A percentile compares a stretch with the other conserved stretches of the same genome.
Evolutionary conservation across 139 green algal species (phyloP).

Genomic region (Chlorella sp.): DNA sequence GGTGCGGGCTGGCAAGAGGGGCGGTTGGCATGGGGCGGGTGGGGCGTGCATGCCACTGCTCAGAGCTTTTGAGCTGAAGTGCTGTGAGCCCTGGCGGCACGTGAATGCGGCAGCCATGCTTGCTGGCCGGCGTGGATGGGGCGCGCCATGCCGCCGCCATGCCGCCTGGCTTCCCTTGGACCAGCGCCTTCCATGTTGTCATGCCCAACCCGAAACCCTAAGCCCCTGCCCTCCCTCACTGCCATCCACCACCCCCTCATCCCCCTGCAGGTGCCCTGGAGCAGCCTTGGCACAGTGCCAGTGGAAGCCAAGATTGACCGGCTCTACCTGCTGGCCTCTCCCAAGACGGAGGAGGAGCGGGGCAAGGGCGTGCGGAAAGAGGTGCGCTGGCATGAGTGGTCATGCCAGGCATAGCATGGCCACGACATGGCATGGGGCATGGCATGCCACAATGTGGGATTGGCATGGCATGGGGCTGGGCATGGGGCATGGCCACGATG

Average conservation of each 20-base stretch:
- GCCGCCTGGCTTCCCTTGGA: too few relatives aligned
- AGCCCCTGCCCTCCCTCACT: neutral
- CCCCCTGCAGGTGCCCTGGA: conserved; percentile 89
- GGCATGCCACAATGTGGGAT: neutral
- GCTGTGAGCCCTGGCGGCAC: too few relatives aligned
- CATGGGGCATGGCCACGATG: too few relatives aligned
- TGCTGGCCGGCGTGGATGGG: too few relatives aligned
- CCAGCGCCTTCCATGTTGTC: too few relatives aligned
- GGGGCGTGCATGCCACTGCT: too few relatives aligned
- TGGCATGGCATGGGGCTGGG: neutral
- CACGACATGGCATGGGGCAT: neutral
- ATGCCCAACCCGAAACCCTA: too few relatives aligned
- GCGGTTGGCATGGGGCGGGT: too few relatives aligned
- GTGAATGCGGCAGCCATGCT: too few relatives aligned
- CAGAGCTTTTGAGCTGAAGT: too few relatives aligned
- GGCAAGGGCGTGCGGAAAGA: neutral
- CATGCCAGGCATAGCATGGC: neutral
- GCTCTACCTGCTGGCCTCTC: conserved; percentile 90
- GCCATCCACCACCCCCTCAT: neutral
- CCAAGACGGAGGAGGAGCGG: conserved; percentile 49
- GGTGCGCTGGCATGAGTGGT: neutral
- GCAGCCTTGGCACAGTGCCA: conserved; percentile 81
- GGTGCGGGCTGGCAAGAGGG: conserved; percentile 36
- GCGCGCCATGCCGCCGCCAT: too few relatives aligned
- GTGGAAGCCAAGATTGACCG: conserved; percentile 94